Evolutionary conservation across 2,329 filamentous ascomycete genomes (phyloP).

Genomic region (Cadophora gregata): DNA sequence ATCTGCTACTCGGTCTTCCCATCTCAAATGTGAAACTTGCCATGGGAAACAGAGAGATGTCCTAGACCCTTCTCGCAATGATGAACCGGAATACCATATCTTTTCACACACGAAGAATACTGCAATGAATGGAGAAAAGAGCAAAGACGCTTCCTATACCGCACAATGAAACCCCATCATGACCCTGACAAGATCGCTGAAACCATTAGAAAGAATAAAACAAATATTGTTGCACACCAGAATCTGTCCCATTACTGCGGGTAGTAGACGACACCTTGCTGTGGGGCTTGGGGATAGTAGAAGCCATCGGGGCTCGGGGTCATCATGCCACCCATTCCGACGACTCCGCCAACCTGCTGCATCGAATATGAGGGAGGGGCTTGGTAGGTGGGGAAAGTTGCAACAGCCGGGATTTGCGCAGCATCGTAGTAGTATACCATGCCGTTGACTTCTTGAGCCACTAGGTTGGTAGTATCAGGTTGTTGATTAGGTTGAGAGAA

Average conservation of each 20-base stretch:
- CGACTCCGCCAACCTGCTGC: constrained; percentile 57
- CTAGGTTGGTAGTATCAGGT: constrained; percentile 50
- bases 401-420: constrained; percentile 63
- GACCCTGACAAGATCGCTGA: constrained; percentile 39
- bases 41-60: constrained; percentile 23
- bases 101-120: constrained; percentile 32
- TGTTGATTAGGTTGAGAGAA: constrained; percentile 42
- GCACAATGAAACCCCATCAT: constrained; percentile 39
- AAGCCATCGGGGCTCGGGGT: constrained; percentile 71
- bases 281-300: constrained; percentile 67
- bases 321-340: constrained; percentile 82
- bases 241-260: constrained; percentile 53
- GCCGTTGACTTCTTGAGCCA: constrained; percentile 89
- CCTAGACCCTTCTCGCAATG: constrained; percentile 29
- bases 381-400: constrained; percentile 52
- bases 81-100: constrained; percentile 35
- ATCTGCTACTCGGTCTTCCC: constrained; percentile 27
- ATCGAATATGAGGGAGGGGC: constrained; percentile 60
- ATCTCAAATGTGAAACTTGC: constrained; percentile 30
- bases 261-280: constrained; percentile 64
- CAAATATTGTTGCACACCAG: constrained; percentile 24
- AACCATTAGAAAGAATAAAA: constrained; percentile 42
- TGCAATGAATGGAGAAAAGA: constrained; percentile 32
- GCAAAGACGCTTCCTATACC: constrained; percentile 36
- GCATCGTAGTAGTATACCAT: constrained; percentile 96